These are phyloP conservation scores for Venturia nashicola DNA, from an alignment of 2,329 filamentous ascomycete species.

Conservation along the genomic window DNA sequence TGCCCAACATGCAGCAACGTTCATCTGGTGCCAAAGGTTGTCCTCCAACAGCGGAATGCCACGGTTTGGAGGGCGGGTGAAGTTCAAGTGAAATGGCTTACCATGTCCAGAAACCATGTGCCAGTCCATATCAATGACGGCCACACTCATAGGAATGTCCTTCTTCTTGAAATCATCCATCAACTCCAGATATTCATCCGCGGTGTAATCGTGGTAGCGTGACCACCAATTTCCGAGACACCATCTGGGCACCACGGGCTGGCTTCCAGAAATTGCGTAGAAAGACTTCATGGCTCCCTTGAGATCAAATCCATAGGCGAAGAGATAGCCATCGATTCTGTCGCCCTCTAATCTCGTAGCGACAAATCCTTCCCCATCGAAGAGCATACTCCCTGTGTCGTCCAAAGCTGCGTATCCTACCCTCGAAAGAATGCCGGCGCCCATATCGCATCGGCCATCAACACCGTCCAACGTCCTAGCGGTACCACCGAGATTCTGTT, in stretches of 20 bases:
- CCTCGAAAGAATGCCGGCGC: slow-evolving; percentile 38
- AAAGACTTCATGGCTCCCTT: slow-evolving; percentile 40
- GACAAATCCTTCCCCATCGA: slow-evolving; percentile 41
- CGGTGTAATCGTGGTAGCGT: slow-evolving; percentile 46
- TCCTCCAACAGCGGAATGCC: no score
- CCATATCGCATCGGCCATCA: slow-evolving; percentile 39
- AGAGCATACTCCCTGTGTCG: slow-evolving; percentile 45
- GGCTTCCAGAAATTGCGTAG: slow-evolving; percentile 43
- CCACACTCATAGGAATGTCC: slow-evolving; percentile 44
- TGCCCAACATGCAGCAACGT: no score
- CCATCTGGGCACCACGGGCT: slow-evolving; percentile 45
- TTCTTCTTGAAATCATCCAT: slow-evolving; percentile 43
- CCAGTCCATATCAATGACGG: slow-evolving; percentile 57
- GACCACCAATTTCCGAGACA: slow-evolving; percentile 56
- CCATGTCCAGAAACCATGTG: slow-evolving; percentile 33
- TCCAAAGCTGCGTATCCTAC: slow-evolving; percentile 41
- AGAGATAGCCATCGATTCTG: slow-evolving; percentile 47
- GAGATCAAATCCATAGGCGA: slow-evolving; percentile 47
- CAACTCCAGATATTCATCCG: slow-evolving; percentile 43
- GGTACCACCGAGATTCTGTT: slow-evolving; percentile 34
- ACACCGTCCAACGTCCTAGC: slow-evolving; percentile 42
- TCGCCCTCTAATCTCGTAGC: slow-evolving; percentile 33
- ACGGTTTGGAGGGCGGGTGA: no score
- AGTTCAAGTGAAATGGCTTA: no score
- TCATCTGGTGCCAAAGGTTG: no score